Conservation (phyloP, 73 alveolate genomes). For the Breviolum minutum region DNA sequence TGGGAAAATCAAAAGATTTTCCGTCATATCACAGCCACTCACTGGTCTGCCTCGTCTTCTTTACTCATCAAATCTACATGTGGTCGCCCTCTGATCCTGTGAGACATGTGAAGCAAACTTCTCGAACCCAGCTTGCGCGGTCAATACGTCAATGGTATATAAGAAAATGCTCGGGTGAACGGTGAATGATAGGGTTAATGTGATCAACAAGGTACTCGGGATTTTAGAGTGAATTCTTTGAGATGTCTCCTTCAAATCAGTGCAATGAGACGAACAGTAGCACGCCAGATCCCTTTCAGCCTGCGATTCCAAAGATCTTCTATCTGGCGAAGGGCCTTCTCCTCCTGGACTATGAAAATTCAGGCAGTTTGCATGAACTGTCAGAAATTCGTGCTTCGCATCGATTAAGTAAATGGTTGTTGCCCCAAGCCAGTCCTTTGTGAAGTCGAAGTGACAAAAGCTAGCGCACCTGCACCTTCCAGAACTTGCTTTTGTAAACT, state of each 20-base stretch:
- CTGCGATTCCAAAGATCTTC: constrained; percentile 29
- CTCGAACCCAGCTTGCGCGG: neutral
- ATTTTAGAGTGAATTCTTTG: too few species aligned
- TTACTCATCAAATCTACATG: neutral
- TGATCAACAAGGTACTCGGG: neutral
- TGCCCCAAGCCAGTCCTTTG: too few species aligned
- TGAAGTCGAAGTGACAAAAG: too few species aligned
- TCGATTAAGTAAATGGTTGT: too few species aligned
- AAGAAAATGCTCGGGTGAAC: too few species aligned
- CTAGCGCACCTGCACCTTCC: neutral
- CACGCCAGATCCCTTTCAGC: neutral
- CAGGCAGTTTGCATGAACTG: too few species aligned
- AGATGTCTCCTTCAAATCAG: neutral
- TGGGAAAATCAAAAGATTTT: too few species aligned
- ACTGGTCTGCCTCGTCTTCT: neutral
- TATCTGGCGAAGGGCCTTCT: neutral
- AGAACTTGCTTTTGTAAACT: neutral
- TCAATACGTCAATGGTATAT: too few species aligned
- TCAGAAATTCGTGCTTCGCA: too few species aligned
- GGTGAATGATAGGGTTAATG: neutral
- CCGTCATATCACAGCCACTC: too few species aligned
- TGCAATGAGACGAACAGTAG: too few species aligned
- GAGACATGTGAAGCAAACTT: neutral
- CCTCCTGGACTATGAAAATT: neutral
- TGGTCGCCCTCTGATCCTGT: constrained; percentile 14